Conservation (phyloP, 140 eudicot species). For the Bidens hawaiensis region DNA sequence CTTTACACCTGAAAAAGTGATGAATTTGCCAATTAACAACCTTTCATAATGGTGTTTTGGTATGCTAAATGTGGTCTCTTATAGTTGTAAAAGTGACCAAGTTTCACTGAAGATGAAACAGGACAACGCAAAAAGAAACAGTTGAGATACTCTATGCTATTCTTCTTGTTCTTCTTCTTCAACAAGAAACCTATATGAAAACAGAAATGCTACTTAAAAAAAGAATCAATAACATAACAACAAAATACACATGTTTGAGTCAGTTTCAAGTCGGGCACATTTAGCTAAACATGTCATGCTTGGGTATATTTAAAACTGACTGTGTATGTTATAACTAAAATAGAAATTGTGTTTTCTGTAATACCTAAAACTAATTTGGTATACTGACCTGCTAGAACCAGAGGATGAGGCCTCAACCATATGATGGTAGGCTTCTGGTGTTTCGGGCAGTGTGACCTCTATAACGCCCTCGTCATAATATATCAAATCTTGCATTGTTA, state of each 20-base stretch:
- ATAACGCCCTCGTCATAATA: conserved; percentile 53
- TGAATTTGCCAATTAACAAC: background rate
- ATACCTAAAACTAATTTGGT: background rate
- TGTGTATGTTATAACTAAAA: background rate
- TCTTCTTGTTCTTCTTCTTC: conserved; percentile 12
- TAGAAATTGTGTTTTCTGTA: background rate
- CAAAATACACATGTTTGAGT: background rate
- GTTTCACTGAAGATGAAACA: background rate
- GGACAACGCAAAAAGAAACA: background rate
- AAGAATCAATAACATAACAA: background rate
- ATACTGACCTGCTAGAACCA: conserved; percentile 6
- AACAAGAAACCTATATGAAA: background rate
- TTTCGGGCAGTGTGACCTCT: background rate
- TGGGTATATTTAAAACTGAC: background rate
- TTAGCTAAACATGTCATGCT: background rate
- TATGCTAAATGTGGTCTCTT: background rate
- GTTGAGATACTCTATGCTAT: background rate
- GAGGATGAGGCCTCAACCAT: background rate
- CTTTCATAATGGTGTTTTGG: background rate
- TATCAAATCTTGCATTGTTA: conserved; percentile 80
- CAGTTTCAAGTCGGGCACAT: background rate
- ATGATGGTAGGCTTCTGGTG: background rate
- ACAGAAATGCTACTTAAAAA: background rate
- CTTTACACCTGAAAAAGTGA: background rate
- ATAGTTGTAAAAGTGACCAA: background rate